These are phyloP conservation scores for Halteria grandinella DNA, from an alignment of 73 alveolate genomes.

Conservation along the genomic window DNA sequence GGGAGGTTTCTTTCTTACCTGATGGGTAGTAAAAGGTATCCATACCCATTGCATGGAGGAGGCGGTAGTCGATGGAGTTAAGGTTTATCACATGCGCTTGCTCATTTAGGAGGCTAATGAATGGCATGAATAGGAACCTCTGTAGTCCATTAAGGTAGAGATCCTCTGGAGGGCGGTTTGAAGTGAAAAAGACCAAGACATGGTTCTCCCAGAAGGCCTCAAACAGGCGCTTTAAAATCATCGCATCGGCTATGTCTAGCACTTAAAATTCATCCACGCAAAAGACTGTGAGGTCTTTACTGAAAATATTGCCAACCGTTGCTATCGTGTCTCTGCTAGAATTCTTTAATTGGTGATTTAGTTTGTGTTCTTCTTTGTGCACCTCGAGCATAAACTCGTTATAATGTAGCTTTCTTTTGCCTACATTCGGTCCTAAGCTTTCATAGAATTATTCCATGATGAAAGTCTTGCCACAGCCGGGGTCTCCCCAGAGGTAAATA, in stretches of 20 bases:
- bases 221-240: slow-evolving; percentile 87
- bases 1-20: slow-evolving; percentile 41
- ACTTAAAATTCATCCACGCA: slow-evolving; percentile 95
- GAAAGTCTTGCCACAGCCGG: slow-evolving; percentile 95
- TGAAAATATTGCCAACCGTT: slow-evolving; percentile 73
- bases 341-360: slow-evolving; percentile 60
- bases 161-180: slow-evolving; percentile 95
- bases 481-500: slow-evolving; percentile 81
- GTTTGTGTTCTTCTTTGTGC: slow-evolving; percentile 78
- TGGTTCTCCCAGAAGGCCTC: slow-evolving; percentile 81
- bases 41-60: slow-evolving; percentile 72
- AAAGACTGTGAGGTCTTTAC: slow-evolving; percentile 73
- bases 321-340: slow-evolving; percentile 80
- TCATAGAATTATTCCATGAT: slow-evolving; percentile 92
- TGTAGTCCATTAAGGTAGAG: slow-evolving; percentile 83
- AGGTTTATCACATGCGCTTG: slow-evolving; percentile 64
- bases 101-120: slow-evolving; percentile 73
- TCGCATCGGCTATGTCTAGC: slow-evolving; percentile 95
- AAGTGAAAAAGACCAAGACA: slow-evolving; percentile 84
- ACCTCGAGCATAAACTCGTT: slow-evolving; percentile 95
- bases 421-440: slow-evolving; percentile 52
- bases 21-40: slow-evolving; percentile 46
- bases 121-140: slow-evolving; percentile 87
- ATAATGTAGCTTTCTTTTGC: slow-evolving; percentile 86
- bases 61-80: slow-evolving; percentile 65